A percentile compares a stretch with the other conserved stretches of the same genome.
Conservation (phyloP, 805 yeast genomes). For the Candida stauntonica region DNA sequence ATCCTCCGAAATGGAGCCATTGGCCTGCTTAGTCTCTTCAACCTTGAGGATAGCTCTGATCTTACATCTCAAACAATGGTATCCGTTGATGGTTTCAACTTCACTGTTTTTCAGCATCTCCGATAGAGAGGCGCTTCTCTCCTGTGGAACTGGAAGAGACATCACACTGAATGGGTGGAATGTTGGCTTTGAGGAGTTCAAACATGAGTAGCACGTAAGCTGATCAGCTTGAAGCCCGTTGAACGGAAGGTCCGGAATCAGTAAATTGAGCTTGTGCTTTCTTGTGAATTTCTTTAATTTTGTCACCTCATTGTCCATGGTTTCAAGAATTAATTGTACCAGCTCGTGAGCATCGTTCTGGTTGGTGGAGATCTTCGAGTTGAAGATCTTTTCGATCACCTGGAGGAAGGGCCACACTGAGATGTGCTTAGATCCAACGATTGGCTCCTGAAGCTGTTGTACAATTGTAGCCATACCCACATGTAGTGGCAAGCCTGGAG, state of each 20-base stretch:
- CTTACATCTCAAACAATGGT: conserved; percentile 74
- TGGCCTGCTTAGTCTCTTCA: conserved; percentile 24
- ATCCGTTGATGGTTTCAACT: conserved; percentile 69
- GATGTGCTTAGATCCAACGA: conserved; percentile 45
- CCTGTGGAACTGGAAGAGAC: conserved; percentile 69
- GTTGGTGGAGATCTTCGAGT: conserved; percentile 66
- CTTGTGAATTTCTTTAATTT: conserved; percentile 34
- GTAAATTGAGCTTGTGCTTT: conserved; percentile 14
- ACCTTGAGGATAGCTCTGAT: conserved; percentile 38
- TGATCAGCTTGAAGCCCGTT: conserved; percentile 62
- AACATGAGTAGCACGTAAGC: conserved; percentile 67
- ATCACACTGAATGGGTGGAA: conserved; percentile 62
- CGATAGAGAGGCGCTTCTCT: conserved; percentile 40
- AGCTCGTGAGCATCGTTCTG: conserved; percentile 97
- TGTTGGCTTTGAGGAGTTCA: conserved; percentile 52
- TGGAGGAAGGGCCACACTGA: conserved; percentile 79
- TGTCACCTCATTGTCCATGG: conserved; percentile 62
- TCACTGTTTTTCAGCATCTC: conserved; percentile 53
- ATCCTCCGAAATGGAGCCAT: conserved; percentile 21
- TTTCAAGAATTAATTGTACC: conserved; percentile 74
- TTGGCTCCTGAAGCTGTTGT: conserved; percentile 58
- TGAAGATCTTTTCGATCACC: conserved; percentile 66
- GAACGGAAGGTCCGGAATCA: conserved; percentile 68
- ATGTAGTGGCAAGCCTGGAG: conserved; percentile 51
- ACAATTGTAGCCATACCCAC: conserved; percentile 48